Evolutionary conservation across 371 early-diverging fungal species (phyloP).

Genomic region (Mucor plumbeus): DNA sequence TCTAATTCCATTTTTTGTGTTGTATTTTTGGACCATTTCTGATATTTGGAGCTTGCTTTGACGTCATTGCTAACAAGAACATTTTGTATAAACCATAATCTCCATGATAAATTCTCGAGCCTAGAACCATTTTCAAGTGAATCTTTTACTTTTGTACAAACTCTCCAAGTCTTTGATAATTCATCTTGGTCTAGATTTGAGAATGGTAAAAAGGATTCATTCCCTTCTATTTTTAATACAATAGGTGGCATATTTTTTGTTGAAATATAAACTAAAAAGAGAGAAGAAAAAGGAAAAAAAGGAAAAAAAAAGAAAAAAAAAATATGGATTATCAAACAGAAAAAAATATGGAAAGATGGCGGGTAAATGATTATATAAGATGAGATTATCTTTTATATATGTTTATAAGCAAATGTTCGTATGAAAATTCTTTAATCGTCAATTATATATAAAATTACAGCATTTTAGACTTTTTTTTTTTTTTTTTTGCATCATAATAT

Average conservation of each 20-base stretch:
- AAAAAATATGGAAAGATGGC: not conserved
- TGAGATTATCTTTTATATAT: not conserved
- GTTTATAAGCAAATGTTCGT: too few species aligned
- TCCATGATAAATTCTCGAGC: slow-evolving; percentile 89
- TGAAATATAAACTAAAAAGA: slow-evolving; percentile 1
- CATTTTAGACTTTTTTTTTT: not conserved
- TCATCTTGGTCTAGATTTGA: slow-evolving; percentile 74
- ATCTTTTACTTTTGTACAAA: slow-evolving; percentile 90
- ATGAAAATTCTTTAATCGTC: too few species aligned
- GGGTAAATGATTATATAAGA: slow-evolving; percentile 12
- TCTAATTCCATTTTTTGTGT: slow-evolving; percentile 15
- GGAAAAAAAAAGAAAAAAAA: slow-evolving; percentile 12
- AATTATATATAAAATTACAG: not conserved
- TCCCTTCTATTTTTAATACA: slow-evolving; percentile 61
- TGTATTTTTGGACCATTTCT: slow-evolving; percentile 7
- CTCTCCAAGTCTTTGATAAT: slow-evolving; percentile 80
- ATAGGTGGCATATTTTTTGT: slow-evolving; percentile 72
- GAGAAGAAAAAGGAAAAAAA: slow-evolving; percentile 2
- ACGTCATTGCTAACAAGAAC: slow-evolving; percentile 41
- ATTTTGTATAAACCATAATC: slow-evolving; percentile 84
- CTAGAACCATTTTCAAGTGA: slow-evolving; percentile 85
- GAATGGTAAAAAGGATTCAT: slow-evolving; percentile 71
- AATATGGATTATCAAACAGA: not conserved
- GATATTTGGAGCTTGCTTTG: slow-evolving; percentile 16
- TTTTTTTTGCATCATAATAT: too few species aligned